Evolutionary conservation across 169 alveolate species (phyloP).

Genomic region (Cryptosporidium andersoni): DNA sequence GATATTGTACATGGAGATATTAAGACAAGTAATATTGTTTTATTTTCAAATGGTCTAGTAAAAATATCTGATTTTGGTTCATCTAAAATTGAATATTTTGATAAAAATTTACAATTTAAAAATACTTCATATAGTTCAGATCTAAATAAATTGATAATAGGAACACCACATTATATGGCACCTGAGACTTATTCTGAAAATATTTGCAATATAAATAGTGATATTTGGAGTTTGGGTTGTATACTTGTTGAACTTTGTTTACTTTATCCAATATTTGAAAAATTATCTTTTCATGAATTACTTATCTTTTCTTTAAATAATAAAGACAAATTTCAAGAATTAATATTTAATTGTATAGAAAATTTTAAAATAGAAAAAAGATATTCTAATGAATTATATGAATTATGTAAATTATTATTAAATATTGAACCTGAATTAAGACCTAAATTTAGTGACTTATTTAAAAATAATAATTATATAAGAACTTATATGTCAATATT

Average conservation of each 20-base stretch:
- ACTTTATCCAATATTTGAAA: conserved; percentile 23
- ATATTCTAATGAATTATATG: conserved; percentile 22
- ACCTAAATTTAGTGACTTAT: neutral
- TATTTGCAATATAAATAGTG: conserved; percentile 16
- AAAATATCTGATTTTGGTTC: conserved; percentile 62
- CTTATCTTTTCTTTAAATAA: conserved; percentile 28
- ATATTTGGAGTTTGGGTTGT: conserved; percentile 66
- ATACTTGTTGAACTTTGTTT: conserved; percentile 42
- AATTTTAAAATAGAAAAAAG: conserved; percentile 20
- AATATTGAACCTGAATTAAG: conserved; percentile 42
- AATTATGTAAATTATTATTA: conserved; percentile 3
- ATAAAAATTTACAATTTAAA: neutral
- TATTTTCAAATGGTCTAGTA: conserved; percentile 53
- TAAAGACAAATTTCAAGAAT: conserved; percentile 2
- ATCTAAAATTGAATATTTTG: conserved; percentile 11
- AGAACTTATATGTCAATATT: conserved; percentile 5
- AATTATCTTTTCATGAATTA: conserved; percentile 35
- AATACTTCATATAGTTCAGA: neutral
- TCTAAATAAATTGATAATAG: neutral
- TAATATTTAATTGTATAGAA: conserved; percentile 22
- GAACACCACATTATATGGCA: conserved; percentile 46
- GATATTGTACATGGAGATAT: conserved; percentile 72
- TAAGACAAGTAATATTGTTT: conserved; percentile 39
- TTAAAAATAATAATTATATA: conserved; percentile 2
- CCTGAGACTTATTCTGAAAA: conserved; percentile 49